A percentile compares a stretch with the other conserved stretches of the same genome.
Evolutionary conservation across 129 eudicot genomes (phyloP).

Genomic region (Helianthus tuberosus): DNA sequence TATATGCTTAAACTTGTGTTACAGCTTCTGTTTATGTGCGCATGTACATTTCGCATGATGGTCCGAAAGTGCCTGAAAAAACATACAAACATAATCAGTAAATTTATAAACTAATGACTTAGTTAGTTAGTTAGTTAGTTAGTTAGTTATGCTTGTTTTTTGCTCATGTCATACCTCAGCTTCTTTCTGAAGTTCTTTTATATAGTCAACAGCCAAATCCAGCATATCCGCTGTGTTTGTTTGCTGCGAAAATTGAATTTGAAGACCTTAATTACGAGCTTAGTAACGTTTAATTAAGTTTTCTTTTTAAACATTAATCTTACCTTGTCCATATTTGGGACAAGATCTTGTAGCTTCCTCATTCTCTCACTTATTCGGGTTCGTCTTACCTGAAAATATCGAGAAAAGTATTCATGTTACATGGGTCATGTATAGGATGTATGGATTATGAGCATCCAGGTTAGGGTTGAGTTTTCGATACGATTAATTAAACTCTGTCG

Average conservation of each 20-base stretch:
- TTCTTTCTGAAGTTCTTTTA: constrained; percentile 91
- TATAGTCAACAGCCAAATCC: constrained; percentile 93
- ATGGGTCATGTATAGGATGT: neutral
- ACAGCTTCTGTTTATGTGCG: constrained; percentile 42
- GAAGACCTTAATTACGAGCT: neutral
- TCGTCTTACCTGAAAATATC: constrained; percentile 74
- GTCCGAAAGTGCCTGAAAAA: constrained; percentile 51
- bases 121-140: neutral
- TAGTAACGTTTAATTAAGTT: neutral
- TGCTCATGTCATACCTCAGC: constrained; percentile 51
- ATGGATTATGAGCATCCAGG: neutral
- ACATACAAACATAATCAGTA: neutral
- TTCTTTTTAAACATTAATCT: neutral
- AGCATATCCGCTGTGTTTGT: constrained; percentile 97
- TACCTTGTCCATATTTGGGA: constrained; percentile 98
- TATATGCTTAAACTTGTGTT: constrained; percentile 24
- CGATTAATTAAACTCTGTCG: too few species aligned
- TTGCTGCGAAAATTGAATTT: constrained; percentile 57
- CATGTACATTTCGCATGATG: constrained; percentile 64
- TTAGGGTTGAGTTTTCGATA: neutral
- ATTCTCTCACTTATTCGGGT: constrained; percentile 89
- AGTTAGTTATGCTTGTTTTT: neutral
- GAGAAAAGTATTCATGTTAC: neutral
- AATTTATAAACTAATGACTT: neutral
- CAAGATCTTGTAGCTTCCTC: constrained; percentile 97